Percentiles rank a stretch among this genome's conserved stretches.
These are phyloP conservation scores for Emydomyces testavorans DNA, from an alignment of 2,329 filamentous ascomycete species.

Conservation along the genomic window DNA sequence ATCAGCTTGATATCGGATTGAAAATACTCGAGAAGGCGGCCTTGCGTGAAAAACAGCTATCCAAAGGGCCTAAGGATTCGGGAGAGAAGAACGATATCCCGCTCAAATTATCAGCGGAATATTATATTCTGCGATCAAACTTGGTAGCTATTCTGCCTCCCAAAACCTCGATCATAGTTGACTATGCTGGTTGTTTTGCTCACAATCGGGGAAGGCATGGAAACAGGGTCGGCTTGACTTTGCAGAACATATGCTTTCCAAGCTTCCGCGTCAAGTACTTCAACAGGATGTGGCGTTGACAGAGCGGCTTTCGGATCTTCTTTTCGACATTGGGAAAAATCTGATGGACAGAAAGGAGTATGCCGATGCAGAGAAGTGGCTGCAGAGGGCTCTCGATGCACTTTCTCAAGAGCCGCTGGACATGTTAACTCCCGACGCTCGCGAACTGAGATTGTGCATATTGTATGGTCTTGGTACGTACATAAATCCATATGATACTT, in stretches of 20 bases:
- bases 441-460: constrained; percentile 55
- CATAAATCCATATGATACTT: constrained; percentile 21
- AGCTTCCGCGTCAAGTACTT: constrained; percentile 36
- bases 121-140: constrained; percentile 52
- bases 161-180: neutral
- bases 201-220: constrained; percentile 50
- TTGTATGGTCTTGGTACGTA: constrained; percentile 52
- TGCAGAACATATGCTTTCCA: constrained; percentile 65
- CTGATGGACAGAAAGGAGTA: constrained; percentile 44
- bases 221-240: constrained; percentile 60
- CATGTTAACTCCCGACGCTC: constrained; percentile 46
- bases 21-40: constrained; percentile 54
- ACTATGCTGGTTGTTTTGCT: neutral
- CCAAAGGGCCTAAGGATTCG: constrained; percentile 12
- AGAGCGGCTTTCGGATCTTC: constrained; percentile 54
- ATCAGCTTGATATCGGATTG: constrained; percentile 47
- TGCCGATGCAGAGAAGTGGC: constrained; percentile 55
- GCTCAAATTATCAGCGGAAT: constrained; percentile 42
- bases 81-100: constrained; percentile 15
- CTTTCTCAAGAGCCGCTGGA: constrained; percentile 40
- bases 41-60: constrained; percentile 38
- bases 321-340: constrained; percentile 61
- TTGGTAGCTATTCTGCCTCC: constrained; percentile 44
- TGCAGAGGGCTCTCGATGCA: constrained; percentile 53
- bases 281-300: constrained; percentile 40